Percentiles rank a stretch among this genome's conserved stretches.
phyloP scores from a whole-genome alignment of 768 basidiomycete species.

The Lentinus brumalis region DNA sequence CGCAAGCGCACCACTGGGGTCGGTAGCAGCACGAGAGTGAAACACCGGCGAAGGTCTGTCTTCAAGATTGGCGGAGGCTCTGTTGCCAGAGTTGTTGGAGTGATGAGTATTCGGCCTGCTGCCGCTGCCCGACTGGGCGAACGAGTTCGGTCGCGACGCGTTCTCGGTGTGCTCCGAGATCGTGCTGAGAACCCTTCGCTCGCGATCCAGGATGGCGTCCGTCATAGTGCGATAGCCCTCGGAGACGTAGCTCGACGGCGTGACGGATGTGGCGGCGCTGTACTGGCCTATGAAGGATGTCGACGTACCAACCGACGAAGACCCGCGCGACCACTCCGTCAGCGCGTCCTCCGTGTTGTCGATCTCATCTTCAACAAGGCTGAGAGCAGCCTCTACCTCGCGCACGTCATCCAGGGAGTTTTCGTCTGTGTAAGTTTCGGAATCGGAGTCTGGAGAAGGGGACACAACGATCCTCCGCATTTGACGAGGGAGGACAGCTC shows the following conservation, averaged over 20 bases:
- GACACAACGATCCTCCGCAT: conserved; percentile 60
- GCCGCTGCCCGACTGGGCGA: conserved; percentile 34
- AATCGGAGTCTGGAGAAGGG: conserved; percentile 53
- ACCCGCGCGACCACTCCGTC: conserved; percentile 59
- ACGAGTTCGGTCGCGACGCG: conserved; percentile 56
- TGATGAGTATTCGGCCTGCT: conserved; percentile 37
- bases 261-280: conserved; percentile 25
- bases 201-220: conserved; percentile 43
- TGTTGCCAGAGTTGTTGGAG: conserved; percentile 47
- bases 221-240: conserved; percentile 34
- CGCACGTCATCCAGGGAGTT: conserved; percentile 46
- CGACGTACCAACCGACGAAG: conserved; percentile 26
- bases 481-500: conserved; percentile 46
- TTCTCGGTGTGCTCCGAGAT: conserved; percentile 83
- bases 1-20: conserved; percentile 50
- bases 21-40: conserved; percentile 62
- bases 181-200: conserved; percentile 61
- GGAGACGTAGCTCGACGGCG: conserved; percentile 36
- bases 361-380: conserved; percentile 65
- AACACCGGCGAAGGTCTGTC: conserved; percentile 40
- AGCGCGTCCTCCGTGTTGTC: conserved; percentile 66
- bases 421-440: conserved; percentile 63
- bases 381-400: conserved; percentile 71
- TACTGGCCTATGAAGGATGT: conserved; percentile 20
- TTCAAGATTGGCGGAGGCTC: conserved; percentile 48